Evolutionary conservation across 305 asterid genomes (phyloP).

Genomic region (Fraxinus sp.): DNA sequence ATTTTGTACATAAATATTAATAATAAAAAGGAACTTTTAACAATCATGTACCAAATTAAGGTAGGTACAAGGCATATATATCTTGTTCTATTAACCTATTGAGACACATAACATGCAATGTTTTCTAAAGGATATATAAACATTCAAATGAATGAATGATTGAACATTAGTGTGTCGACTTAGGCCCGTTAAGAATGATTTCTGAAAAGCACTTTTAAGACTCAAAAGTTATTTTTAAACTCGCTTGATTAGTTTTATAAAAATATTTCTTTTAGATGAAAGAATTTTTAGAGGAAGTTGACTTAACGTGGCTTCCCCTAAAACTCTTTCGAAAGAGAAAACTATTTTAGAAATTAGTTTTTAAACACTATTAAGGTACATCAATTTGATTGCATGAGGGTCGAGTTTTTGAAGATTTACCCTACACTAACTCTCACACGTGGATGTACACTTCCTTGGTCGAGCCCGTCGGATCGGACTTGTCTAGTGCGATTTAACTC

Average conservation of each 20-base stretch:
- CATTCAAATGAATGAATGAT: constrained; percentile 14
- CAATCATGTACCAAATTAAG: not conserved
- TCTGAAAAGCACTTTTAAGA: not conserved
- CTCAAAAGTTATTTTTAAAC: not conserved
- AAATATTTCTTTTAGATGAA: not conserved
- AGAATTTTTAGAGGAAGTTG: no score
- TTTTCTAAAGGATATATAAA: constrained; percentile 4
- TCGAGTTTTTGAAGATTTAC: not conserved
- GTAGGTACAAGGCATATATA: not conserved
- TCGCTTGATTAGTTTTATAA: not conserved
- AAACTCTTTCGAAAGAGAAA: no score
- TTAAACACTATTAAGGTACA: no score
- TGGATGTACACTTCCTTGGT: no score
- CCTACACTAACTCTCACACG: not conserved
- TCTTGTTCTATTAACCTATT: not conserved
- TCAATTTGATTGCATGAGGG: not conserved
- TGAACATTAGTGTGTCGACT: not conserved
- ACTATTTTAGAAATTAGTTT: not conserved
- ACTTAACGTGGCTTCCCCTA: no score
- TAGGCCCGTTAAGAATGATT: not conserved
- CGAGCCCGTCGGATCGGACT: no score
- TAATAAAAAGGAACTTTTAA: not conserved
- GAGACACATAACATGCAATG: constrained; percentile 30
- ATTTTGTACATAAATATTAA: not conserved
- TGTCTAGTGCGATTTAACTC: no score